Conservation (phyloP, 2,329 filamentous ascomycete species). For the Penicillium palitans region DNA sequence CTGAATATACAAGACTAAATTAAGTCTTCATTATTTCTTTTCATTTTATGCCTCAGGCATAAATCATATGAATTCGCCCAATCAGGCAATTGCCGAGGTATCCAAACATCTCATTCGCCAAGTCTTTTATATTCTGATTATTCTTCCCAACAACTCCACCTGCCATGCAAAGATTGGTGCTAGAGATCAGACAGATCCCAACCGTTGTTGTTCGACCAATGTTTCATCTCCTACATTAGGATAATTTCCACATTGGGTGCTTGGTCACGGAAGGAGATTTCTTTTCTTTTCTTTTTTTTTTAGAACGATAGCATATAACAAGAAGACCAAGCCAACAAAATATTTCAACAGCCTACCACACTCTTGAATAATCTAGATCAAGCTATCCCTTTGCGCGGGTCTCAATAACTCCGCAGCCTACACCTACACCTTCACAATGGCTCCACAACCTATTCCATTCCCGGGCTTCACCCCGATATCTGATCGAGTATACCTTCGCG, state of each 20-base stretch:
- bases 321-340: neutral
- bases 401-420: neutral
- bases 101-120: neutral
- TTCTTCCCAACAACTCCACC: conserved; percentile 7
- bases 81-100: conserved; percentile 5
- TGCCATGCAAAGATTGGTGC: conserved; percentile 3
- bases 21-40: too few relatives aligned
- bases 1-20: neutral
- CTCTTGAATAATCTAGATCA: neutral
- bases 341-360: neutral
- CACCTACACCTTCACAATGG: conserved; percentile 13
- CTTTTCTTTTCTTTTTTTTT: neutral
- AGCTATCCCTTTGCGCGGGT: neutral
- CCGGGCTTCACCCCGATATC: conserved; percentile 52
- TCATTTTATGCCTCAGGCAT: neutral
- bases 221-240: neutral
- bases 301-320: neutral
- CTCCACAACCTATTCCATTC: conserved; percentile 28
- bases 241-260: conserved; percentile 2
- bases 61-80: neutral
- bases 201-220: conserved; percentile 6
- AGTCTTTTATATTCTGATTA: neutral
- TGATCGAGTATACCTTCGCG: conserved; percentile 51
- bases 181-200: conserved; percentile 1
- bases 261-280: neutral